Conservation (phyloP, 78 protist species). For the Emiliania huxleyi region DNA sequence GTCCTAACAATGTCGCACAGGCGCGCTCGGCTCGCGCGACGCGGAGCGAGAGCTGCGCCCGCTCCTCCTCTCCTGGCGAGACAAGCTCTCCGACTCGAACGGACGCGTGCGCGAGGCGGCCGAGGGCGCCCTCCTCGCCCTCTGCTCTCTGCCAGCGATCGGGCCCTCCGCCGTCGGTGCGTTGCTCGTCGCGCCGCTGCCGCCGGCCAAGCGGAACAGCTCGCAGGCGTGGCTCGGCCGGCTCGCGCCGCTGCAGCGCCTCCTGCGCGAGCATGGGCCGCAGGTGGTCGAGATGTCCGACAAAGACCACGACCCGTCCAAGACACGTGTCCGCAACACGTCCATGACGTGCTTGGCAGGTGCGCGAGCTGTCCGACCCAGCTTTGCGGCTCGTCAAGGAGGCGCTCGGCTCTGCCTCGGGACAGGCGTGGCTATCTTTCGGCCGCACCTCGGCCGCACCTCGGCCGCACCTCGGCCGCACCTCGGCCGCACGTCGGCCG, state of each 20-base stretch:
- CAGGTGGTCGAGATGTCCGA: too few relatives aligned
- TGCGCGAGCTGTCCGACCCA: not conserved
- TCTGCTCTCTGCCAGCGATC: not conserved
- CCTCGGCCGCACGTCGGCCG: too few relatives aligned
- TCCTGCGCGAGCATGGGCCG: not conserved
- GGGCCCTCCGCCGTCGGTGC: not conserved
- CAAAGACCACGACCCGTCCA: too few relatives aligned
- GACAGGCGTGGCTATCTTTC: too few relatives aligned
- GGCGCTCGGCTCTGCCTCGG: not conserved
- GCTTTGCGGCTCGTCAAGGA: not conserved
- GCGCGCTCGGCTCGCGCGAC: not conserved
- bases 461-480: too few relatives aligned
- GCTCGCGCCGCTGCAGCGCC: not conserved
- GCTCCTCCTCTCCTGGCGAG: not conserved
- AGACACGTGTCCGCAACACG: too few relatives aligned
- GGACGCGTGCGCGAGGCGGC: constrained; percentile 3
- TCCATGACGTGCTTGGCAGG: too few relatives aligned
- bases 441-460: too few relatives aligned
- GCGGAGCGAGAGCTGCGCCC: not conserved
- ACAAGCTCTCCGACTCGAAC: not conserved
- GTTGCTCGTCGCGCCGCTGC: not conserved
- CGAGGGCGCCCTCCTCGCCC: not conserved
- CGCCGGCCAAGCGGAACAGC: not conserved
- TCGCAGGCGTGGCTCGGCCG: not conserved
- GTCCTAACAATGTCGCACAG: too few relatives aligned